These are phyloP conservation scores for Allium fistulosum DNA, from an alignment of 106 monocot genomes.

Conservation along the genomic window DNA sequence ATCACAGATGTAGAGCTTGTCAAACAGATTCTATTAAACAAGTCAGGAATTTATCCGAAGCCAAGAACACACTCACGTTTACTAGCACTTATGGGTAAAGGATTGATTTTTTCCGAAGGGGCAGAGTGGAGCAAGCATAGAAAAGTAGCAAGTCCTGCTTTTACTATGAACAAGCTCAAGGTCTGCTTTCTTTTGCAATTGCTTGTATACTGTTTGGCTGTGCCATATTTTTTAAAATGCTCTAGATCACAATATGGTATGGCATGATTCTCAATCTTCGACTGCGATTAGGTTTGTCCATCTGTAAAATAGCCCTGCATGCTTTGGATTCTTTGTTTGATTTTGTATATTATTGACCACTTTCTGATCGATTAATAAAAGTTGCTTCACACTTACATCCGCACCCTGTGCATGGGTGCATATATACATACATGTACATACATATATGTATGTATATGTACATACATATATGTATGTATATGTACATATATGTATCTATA, in stretches of 20 bases:
- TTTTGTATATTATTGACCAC: too few species aligned
- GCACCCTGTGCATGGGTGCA: too few species aligned
- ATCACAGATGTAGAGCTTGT: slow-evolving; percentile 33
- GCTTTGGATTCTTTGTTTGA: too few species aligned
- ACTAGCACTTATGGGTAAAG: slow-evolving; percentile 31
- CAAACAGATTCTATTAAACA: slow-evolving; percentile 35
- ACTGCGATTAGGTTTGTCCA: not conserved
- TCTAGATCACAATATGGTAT: not conserved
- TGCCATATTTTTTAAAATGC: not conserved
- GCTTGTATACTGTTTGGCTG: not conserved
- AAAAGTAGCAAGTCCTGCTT: slow-evolving; percentile 45
- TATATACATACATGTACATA: too few species aligned
- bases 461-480: too few species aligned
- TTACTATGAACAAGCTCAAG: slow-evolving; percentile 60
- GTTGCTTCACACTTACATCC: too few species aligned
- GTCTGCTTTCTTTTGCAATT: slow-evolving; percentile 8
- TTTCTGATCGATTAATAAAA: too few species aligned
- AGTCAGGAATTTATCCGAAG: slow-evolving; percentile 44
- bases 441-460: too few species aligned
- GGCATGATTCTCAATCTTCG: not conserved
- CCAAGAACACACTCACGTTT: not conserved
- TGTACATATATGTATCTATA: too few species aligned
- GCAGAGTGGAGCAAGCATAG: slow-evolving; percentile 39
- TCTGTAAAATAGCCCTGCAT: not conserved
- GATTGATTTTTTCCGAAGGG: slow-evolving; percentile 35